phyloP scores from a whole-genome alignment of 1,284 basidiomycete species.

The Pseudozyma tsukubaensis region DNA sequence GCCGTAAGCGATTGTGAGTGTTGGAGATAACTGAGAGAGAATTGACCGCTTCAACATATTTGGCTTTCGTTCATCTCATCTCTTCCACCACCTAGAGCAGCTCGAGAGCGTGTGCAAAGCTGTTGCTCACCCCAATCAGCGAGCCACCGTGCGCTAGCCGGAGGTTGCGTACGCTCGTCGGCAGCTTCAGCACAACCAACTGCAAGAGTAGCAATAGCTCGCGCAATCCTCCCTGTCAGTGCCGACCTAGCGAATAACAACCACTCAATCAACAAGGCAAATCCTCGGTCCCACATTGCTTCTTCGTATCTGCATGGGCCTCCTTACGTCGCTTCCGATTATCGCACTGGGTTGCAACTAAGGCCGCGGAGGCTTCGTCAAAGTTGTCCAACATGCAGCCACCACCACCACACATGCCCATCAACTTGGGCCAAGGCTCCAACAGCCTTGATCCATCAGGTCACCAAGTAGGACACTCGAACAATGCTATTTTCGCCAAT shows the following conservation, averaged over 20 bases:
- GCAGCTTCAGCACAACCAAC: constrained; percentile 1
- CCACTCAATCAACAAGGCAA: no score
- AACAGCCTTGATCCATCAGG: constrained; percentile 12
- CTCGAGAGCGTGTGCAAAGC: constrained; percentile 1
- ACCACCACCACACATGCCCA: constrained; percentile 31
- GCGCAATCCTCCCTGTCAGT: no score
- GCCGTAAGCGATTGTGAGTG: no score
- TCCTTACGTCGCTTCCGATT: no score
- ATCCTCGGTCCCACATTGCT: no score
- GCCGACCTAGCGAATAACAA: no score
- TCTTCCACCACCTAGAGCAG: neutral
- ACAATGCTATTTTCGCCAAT: constrained; percentile 21
- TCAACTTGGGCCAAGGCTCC: constrained; percentile 25
- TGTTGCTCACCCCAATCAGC: neutral
- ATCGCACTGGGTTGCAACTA: no score
- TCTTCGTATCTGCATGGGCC: no score
- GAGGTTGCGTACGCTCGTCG: constrained; percentile 7
- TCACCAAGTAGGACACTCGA: constrained; percentile 19
- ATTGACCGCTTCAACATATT: no score
- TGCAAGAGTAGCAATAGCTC: neutral
- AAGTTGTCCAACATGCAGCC: constrained; percentile 26
- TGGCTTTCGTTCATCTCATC: constrained; percentile 1
- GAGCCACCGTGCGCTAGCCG: constrained; percentile 3
- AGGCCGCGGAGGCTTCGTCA: no score
- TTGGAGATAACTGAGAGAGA: no score